phyloP scores from a whole-genome alignment of 176 grass and related monocot genomes.

The Chloris gayana region DNA sequence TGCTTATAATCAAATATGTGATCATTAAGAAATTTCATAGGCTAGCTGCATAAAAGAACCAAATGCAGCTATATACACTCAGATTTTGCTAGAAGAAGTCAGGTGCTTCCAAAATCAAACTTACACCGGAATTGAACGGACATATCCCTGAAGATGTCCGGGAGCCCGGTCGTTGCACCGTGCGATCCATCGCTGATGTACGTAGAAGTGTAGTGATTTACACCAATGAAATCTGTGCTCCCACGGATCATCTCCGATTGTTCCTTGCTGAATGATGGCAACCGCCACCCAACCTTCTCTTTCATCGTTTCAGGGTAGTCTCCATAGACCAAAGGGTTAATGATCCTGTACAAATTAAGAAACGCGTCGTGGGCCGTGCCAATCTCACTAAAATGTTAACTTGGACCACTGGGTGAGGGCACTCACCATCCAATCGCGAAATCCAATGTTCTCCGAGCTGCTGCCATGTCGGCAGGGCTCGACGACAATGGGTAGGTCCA shows the following conservation, averaged over 20 bases:
- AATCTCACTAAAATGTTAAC: neutral
- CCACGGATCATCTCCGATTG: conserved; percentile 67
- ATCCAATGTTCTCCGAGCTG: conserved; percentile 59
- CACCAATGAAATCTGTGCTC: conserved; percentile 64
- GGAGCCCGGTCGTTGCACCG: neutral
- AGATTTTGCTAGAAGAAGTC: too few relatives aligned
- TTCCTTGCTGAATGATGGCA: conserved; percentile 70
- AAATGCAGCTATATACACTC: too few relatives aligned
- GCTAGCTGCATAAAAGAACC: too few relatives aligned
- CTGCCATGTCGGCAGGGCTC: conserved; percentile 42
- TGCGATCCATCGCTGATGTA: conserved; percentile 58
- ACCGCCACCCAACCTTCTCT: conserved; percentile 45
- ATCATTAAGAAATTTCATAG: too few relatives aligned
- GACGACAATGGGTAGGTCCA: conserved; percentile 66
- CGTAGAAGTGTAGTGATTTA: conserved; percentile 75
- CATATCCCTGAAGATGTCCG: conserved; percentile 48
- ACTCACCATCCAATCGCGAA: conserved; percentile 72
- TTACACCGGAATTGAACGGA: too few relatives aligned
- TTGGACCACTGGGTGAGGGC: neutral
- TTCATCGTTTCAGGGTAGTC: conserved; percentile 83
- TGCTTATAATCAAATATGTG: too few relatives aligned
- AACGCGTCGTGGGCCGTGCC: too few relatives aligned
- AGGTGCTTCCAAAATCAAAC: too few relatives aligned
- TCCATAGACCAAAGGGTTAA: conserved; percentile 60
- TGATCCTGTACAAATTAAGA: conserved; percentile 35